Conservation (phyloP, 495 filamentous ascomycete genomes). For the Alectoria sarmentosa region DNA sequence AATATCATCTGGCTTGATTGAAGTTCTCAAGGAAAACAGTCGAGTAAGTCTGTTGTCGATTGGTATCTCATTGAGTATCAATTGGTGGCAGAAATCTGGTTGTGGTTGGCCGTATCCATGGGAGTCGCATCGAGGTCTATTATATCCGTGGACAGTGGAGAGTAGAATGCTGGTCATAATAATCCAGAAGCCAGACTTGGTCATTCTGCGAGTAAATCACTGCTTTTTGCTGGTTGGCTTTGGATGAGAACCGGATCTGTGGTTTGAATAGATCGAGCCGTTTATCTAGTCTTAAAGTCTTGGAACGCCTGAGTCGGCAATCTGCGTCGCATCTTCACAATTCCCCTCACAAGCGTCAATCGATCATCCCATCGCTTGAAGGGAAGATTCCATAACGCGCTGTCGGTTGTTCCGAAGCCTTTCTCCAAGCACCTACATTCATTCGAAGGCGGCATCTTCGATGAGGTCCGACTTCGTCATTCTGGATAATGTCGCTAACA, state of each 20-base stretch:
- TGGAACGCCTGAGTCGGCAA: neutral
- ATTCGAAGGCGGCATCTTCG: neutral
- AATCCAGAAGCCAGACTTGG: neutral
- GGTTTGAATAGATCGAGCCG: neutral
- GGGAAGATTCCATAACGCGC: neutral
- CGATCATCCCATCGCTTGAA: neutral
- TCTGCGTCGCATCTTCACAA: neutral
- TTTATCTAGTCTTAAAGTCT: neutral
- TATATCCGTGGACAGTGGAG: neutral
- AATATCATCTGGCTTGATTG: neutral
- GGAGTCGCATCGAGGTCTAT: neutral
- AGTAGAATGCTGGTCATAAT: neutral
- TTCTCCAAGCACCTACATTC: neutral
- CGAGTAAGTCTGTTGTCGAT: neutral
- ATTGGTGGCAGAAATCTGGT: neutral
- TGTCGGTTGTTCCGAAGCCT: neutral
- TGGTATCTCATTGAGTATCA: neutral
- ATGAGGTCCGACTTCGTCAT: neutral
- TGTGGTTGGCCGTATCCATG: neutral
- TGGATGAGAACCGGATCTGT: neutral
- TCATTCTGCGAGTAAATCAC: neutral
- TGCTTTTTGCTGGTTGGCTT: neutral
- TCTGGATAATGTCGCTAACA: neutral
- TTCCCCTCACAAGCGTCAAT: neutral
- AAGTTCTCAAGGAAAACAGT: neutral